A percentile compares a stretch with the other conserved stretches of the same genome.
Evolutionary conservation across 2,329 filamentous ascomycete genomes (phyloP).

Genomic region (Phaeosphaeria sp.): DNA sequence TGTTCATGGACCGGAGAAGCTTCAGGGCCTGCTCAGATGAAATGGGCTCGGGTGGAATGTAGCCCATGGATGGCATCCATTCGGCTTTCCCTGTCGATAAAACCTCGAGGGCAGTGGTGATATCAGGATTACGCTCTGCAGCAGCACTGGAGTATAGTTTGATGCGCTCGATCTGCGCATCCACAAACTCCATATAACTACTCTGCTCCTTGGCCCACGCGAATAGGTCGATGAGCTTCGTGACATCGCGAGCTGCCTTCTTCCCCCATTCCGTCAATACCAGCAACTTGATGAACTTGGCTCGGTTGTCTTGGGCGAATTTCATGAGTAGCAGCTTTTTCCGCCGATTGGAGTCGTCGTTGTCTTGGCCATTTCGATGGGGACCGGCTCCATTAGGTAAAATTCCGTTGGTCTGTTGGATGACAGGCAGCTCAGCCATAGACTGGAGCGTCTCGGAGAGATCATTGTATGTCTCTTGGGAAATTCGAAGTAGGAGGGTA

Average conservation of each 20-base stretch:
- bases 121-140: conserved; percentile 85
- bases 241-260: conserved; percentile 70
- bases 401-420: conserved; percentile 58
- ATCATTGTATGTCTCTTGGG: conserved; percentile 82
- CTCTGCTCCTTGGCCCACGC: conserved; percentile 65
- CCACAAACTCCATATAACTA: conserved; percentile 47
- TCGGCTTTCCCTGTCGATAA: conserved; percentile 78
- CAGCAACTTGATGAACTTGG: conserved; percentile 90
- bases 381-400: conserved; percentile 48
- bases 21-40: conserved; percentile 74
- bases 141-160: conserved; percentile 75
- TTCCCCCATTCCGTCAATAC: conserved; percentile 90
- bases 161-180: conserved; percentile 69
- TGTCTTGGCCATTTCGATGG: conserved; percentile 36
- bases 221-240: conserved; percentile 86
- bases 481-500: conserved; percentile 75
- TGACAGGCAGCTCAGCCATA: conserved; percentile 71
- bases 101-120: conserved; percentile 86
- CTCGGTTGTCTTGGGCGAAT: conserved; percentile 79
- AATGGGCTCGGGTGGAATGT: conserved; percentile 75
- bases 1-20: conserved; percentile 82
- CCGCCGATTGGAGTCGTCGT: conserved; percentile 34
- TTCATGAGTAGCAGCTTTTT: conserved; percentile 80
- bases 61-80: conserved; percentile 83
- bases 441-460: conserved; percentile 73